These are phyloP conservation scores for Penicillium daleae DNA, from an alignment of 495 filamentous ascomycete species.

Conservation along the genomic window DNA sequence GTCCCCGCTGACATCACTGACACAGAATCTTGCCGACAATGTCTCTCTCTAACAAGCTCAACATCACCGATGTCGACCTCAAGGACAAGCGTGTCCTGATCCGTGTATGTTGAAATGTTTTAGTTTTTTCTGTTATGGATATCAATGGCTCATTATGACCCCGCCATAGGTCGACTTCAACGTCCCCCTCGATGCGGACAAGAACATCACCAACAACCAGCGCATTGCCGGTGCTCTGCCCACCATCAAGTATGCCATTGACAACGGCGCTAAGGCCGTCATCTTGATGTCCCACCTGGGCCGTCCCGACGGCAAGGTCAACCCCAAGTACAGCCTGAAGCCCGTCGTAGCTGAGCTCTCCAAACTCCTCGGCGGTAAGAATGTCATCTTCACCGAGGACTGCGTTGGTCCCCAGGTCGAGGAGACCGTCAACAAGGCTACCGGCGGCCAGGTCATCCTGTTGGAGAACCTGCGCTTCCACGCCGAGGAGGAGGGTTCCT, in stretches of 20 bases:
- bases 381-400: slow-evolving; percentile 86
- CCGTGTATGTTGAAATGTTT: slow-evolving; percentile 65
- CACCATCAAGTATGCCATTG: slow-evolving; percentile 97
- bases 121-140: slow-evolving; percentile 1
- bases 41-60: slow-evolving; percentile 98
- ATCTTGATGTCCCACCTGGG: slow-evolving; percentile 99
- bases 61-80: slow-evolving; percentile 93
- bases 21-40: slow-evolving; percentile 57
- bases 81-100: slow-evolving; percentile 98
- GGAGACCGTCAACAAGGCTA: slow-evolving; percentile 82
- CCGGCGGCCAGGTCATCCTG: slow-evolving; percentile 82
- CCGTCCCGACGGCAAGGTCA: slow-evolving; percentile 86
- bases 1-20: slow-evolving; percentile 20
- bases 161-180: slow-evolving; percentile 92
- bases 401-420: slow-evolving; percentile 89
- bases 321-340: slow-evolving; percentile 92
- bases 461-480: slow-evolving; percentile 99
- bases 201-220: slow-evolving; percentile 97
- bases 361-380: slow-evolving; percentile 75
- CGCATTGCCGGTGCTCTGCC: slow-evolving; percentile 96
- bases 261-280: slow-evolving; percentile 92
- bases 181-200: slow-evolving; percentile 87
- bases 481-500: slow-evolving; percentile 94
- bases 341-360: slow-evolving; percentile 90
- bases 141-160: slow-evolving; percentile 23